phyloP scores from a whole-genome alignment of 2,329 filamentous ascomycete genomes.

The Penicillium sp. region DNA sequence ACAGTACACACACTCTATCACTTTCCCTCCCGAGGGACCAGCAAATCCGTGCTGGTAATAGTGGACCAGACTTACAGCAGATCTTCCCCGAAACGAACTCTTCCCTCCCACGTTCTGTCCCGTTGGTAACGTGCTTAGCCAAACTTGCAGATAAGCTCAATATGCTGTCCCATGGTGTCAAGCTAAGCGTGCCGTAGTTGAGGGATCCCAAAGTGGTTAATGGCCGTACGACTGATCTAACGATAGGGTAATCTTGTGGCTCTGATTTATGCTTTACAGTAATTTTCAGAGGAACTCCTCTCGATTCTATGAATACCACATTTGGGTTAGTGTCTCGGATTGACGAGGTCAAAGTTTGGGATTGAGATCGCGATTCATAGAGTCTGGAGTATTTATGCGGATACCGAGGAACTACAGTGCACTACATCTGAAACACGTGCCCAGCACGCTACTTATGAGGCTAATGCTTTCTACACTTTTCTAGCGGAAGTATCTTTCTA shows the following conservation, averaged over 20 bases:
- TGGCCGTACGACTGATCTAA: background rate
- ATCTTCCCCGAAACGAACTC: slow-evolving; percentile 18
- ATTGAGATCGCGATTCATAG: slow-evolving; percentile 8
- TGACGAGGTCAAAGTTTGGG: slow-evolving; percentile 1
- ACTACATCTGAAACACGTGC: slow-evolving; percentile 4
- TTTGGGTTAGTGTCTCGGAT: slow-evolving; percentile 13
- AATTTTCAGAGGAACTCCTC: background rate
- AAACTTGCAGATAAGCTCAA: background rate
- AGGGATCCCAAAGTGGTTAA: background rate
- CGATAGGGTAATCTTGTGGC: background rate
- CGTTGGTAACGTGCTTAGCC: background rate
- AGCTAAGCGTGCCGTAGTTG: slow-evolving; percentile 10
- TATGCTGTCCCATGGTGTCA: background rate
- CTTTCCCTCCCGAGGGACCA: background rate
- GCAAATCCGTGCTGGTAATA: background rate
- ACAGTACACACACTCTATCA: background rate
- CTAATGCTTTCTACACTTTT: background rate
- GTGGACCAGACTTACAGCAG: slow-evolving; percentile 15
- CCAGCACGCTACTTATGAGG: background rate
- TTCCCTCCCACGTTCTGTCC: slow-evolving; percentile 13
- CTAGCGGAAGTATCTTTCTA: background rate
- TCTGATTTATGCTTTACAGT: background rate
- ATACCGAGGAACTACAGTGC: slow-evolving; percentile 9
- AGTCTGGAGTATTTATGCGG: slow-evolving; percentile 11
- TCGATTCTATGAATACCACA: slow-evolving; percentile 4